Evolutionary conservation across 208 protist genomes (phyloP).

Genomic region (Vickermania spadyakhi): DNA sequence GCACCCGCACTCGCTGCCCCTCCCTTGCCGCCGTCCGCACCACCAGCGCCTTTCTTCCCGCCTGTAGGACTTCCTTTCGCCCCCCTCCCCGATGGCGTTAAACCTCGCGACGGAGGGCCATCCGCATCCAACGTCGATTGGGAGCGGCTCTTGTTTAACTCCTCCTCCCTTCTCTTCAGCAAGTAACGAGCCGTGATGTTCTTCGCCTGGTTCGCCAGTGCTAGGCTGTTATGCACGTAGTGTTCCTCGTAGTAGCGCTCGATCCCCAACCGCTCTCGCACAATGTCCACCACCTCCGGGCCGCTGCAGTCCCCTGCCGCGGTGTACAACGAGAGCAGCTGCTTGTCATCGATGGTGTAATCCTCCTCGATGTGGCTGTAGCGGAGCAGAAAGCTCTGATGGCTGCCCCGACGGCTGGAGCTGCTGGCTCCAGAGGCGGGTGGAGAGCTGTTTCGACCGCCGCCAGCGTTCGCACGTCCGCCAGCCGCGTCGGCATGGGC

Average conservation of each 20-base stretch:
- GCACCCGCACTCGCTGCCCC: background rate
- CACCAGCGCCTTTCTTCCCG: background rate
- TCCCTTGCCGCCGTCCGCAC: background rate
- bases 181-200: background rate
- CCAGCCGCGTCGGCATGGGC: background rate
- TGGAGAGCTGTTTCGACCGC: background rate
- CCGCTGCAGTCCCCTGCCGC: conserved; percentile 3
- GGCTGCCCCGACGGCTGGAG: background rate
- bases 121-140: background rate
- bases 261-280: conserved; percentile 14
- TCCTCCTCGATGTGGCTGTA: background rate
- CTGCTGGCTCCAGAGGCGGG: background rate
- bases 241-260: conserved; percentile 24
- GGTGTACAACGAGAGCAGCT: background rate
- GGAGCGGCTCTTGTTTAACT: background rate
- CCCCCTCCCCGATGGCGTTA: no score
- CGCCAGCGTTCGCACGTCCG: no score
- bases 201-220: background rate
- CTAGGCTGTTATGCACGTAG: conserved; percentile 10
- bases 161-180: background rate
- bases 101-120: background rate
- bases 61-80: no score
- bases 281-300: background rate
- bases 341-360: background rate
- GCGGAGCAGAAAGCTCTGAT: background rate